Evolutionary conservation across 441 rosid species (phyloP).

Genomic region (Gossypium schwendimanii): DNA sequence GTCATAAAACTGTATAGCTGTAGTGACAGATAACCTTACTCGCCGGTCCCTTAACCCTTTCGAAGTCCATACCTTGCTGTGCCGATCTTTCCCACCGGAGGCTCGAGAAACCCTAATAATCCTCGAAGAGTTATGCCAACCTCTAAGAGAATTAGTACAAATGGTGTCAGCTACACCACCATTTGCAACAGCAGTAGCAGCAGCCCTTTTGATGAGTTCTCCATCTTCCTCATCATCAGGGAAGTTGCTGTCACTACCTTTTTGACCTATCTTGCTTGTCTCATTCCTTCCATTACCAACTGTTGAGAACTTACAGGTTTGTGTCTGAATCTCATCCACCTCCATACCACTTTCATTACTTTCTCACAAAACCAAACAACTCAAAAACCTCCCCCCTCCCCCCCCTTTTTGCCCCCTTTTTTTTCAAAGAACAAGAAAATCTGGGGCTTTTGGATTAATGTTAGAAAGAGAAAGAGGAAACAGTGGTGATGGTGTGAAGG

Average conservation of each 20-base stretch:
- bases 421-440: neutral
- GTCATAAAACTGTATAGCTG: conserved; percentile 91
- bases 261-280: conserved; percentile 32
- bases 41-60: conserved; percentile 85
- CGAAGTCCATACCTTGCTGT: conserved; percentile 91
- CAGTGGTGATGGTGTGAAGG: conserved; percentile 7
- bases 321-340: conserved; percentile 61
- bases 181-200: conserved; percentile 16
- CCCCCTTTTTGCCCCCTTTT: neutral
- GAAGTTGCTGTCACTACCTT: conserved; percentile 25
- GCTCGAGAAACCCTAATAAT: conserved; percentile 95
- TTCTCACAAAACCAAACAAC: conserved; percentile 18
- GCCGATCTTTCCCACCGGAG: conserved; percentile 95
- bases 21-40: conserved; percentile 76
- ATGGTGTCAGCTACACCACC: conserved; percentile 2
- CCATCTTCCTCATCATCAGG: conserved; percentile 51
- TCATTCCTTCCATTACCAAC: conserved; percentile 36
- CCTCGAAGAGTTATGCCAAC: conserved; percentile 68
- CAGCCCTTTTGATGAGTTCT: conserved; percentile 39
- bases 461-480: conserved; percentile 23
- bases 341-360: conserved; percentile 93
- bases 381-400: conserved; percentile 8
- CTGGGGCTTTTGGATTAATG: conserved; percentile 2
- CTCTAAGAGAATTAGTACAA: conserved; percentile 34
- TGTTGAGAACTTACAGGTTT: conserved; percentile 53